Evolutionary conservation across 1,284 basidiomycete genomes (phyloP).

Genomic region (Cystobasidium sp.): DNA sequence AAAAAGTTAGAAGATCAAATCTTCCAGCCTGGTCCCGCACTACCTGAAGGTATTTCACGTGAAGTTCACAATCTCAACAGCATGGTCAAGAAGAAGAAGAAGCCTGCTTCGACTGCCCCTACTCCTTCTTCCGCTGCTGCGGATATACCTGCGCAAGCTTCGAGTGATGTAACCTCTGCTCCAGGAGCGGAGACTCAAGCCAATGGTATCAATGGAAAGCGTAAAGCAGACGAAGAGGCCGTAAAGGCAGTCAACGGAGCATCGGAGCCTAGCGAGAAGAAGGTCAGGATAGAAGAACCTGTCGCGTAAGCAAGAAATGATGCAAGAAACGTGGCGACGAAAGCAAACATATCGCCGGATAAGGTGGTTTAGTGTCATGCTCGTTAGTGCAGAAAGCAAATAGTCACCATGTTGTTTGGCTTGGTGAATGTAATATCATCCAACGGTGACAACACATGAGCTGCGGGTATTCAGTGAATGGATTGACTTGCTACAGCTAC

Average conservation of each 20-base stretch:
- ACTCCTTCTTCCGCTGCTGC: constrained; percentile 2
- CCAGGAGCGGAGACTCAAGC: neutral
- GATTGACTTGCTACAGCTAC: neutral
- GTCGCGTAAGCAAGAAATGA: neutral
- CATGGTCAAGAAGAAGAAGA: constrained; percentile 54
- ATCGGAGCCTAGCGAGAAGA: constrained; percentile 28
- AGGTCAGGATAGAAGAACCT: constrained; percentile 31
- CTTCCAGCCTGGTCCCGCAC: constrained; percentile 37
- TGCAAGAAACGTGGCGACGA: neutral
- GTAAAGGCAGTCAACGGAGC: neutral
- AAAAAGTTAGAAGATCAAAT: constrained; percentile 47
- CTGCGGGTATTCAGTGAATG: neutral
- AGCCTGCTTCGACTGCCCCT: constrained; percentile 8
- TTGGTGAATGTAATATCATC: no score
- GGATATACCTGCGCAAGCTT: neutral
- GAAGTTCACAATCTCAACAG: constrained; percentile 51
- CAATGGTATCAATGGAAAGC: constrained; percentile 29
- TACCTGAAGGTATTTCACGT: constrained; percentile 27
- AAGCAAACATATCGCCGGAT: no score
- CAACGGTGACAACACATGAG: no score
- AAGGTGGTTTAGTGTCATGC: no score
- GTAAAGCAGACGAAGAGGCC: constrained; percentile 38
- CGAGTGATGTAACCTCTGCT: neutral
- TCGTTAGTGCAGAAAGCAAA: no score
- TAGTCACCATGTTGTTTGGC: no score